phyloP scores from a whole-genome alignment of 2,329 filamentous ascomycete species.

The Metarhizium album region DNA sequence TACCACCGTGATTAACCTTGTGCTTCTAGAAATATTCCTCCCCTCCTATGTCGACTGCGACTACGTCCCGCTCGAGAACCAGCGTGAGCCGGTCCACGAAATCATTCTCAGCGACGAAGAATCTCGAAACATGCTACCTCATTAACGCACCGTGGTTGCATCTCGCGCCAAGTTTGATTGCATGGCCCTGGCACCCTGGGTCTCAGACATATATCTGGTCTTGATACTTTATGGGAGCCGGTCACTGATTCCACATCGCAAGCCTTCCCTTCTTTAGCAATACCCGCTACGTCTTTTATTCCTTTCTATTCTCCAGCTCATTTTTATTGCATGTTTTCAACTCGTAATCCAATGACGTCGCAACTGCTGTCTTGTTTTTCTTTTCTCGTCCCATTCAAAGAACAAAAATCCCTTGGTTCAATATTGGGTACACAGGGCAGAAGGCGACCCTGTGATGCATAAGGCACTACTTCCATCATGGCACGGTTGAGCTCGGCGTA shows the following conservation, averaged over 20 bases:
- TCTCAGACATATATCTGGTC: conserved; percentile 2
- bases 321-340: neutral
- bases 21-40: conserved; percentile 59
- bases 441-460: neutral
- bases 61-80: conserved; percentile 63
- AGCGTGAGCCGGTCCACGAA: conserved; percentile 67
- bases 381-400: neutral
- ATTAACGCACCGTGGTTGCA: conserved; percentile 28
- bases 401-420: neutral
- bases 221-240: neutral
- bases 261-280: neutral
- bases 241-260: neutral
- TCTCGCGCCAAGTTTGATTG: conserved; percentile 4
- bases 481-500: neutral
- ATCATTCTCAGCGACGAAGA: conserved; percentile 72
- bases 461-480: neutral
- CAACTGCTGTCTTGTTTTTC: neutral
- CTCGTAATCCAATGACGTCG: neutral
- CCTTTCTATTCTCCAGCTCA: neutral
- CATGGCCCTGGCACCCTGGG: neutral
- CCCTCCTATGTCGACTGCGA: conserved; percentile 68
- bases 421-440: neutral
- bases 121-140: conserved; percentile 54
- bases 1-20: conserved; percentile 6
- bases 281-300: neutral